Conservation (phyloP, 257 asterid species). For the Petunia axillaris region DNA sequence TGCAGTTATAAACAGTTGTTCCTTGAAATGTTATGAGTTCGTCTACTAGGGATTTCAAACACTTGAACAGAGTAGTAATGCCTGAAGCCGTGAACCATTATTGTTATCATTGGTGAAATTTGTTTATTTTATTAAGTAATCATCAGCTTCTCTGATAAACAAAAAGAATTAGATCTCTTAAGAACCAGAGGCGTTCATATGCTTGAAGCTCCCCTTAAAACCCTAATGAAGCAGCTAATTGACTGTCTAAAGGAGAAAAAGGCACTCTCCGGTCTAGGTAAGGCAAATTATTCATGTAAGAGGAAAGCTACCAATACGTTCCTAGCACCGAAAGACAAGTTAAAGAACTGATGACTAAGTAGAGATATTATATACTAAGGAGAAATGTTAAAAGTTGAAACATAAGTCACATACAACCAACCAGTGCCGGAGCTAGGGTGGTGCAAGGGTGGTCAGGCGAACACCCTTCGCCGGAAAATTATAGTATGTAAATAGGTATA, state of each 20-base stretch:
- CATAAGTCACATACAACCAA: background rate
- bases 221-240: background rate
- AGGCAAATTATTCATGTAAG: conserved; percentile 1
- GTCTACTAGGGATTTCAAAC: conserved; percentile 3
- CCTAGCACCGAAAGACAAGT: conserved; percentile 22
- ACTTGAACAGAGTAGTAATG: background rate
- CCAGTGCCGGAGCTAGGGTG: background rate
- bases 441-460: no score
- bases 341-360: background rate
- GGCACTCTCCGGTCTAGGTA: background rate
- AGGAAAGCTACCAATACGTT: background rate
- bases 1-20: background rate
- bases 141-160: background rate
- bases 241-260: conserved; percentile 4
- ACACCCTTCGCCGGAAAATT: no score
- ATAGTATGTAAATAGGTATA: no score
- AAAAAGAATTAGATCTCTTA: background rate
- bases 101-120: background rate
- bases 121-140: background rate
- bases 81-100: background rate
- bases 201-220: conserved; percentile 19
- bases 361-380: background rate
- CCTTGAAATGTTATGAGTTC: background rate
- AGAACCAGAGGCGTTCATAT: conserved; percentile 9
- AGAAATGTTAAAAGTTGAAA: background rate